phyloP scores from a whole-genome alignment of 495 filamentous ascomycete species.

The Hypoxylon fuscum region DNA sequence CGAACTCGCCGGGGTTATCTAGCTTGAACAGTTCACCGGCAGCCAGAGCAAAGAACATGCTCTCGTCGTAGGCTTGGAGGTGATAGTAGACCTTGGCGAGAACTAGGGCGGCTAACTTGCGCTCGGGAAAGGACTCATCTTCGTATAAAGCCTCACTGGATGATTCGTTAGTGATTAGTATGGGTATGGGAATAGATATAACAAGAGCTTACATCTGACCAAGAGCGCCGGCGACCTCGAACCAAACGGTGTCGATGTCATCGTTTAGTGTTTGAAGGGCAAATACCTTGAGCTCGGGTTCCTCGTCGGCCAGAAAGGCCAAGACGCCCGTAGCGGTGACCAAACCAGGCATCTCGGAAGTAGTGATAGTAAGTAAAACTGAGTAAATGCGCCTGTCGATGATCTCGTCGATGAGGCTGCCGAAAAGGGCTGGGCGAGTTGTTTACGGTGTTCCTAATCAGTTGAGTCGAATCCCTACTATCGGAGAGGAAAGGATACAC shows the following conservation, averaged over 20 bases:
- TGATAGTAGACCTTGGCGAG: constrained; percentile 99
- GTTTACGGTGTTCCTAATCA: too few species aligned
- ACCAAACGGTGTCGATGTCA: constrained; percentile 95
- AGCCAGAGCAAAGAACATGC: constrained; percentile 96
- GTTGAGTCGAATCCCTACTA: too few species aligned
- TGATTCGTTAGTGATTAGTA: constrained; percentile 29
- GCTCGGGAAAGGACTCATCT: constrained; percentile 92
- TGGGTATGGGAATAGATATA: constrained; percentile 26
- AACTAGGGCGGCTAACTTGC: constrained; percentile 92
- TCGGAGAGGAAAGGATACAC: too few species aligned
- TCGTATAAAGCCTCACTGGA: constrained; percentile 94
- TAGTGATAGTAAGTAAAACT: not conserved
- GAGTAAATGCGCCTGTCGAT: not conserved
- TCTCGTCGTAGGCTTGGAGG: constrained; percentile 97
- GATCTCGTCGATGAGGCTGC: too few species aligned
- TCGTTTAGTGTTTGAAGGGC: constrained; percentile 93
- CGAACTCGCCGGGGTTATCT: constrained; percentile 91
- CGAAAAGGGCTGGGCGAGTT: too few species aligned
- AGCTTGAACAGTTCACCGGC: constrained; percentile 96
- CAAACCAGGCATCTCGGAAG: constrained; percentile 82
- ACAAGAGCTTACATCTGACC: constrained; percentile 82
- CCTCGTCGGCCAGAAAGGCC: constrained; percentile 94
- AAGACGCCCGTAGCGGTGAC: constrained; percentile 94
- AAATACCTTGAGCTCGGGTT: constrained; percentile 90
- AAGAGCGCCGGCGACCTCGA: constrained; percentile 90